Evolutionary conservation across 2,329 filamentous ascomycete species (phyloP), one percentile per base, ranked within the genome.

Genomic region (Beauveria asiatica): DNA sequence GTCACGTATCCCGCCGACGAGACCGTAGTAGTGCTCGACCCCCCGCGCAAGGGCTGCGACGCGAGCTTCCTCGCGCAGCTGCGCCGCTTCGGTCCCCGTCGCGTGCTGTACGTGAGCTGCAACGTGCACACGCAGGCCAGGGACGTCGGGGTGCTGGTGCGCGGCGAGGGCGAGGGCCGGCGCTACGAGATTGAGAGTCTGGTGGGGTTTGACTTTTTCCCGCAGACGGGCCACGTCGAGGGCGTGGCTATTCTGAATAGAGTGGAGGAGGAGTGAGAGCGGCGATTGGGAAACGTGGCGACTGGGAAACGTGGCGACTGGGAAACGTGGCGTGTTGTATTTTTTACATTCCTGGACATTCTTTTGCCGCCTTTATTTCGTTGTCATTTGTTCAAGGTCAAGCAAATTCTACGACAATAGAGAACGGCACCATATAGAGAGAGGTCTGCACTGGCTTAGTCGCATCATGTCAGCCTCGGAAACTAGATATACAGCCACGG

Each of bases 41-140:
- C 94, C n/a, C 92, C 94, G 7, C 83, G 94, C 48, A 99, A 97
- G 73, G 94, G 94, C 10, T 97, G 94, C 71, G 93, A 96, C 67
- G 84, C 86, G 52, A 83, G 83, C 64, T 99, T 99, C 72, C 75
- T 99, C 46, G 74, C 78, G 17, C 94, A 99, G 76, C 74, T 99
- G 68, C 76, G 97, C 58, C 74, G 77, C 6, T 97, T 90, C 68
- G 88, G 82, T 0, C 93, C 94, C 0, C 80, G 81, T 64, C 80
- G 94, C 62, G 84, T 99, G 11, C 85, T 96, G 5, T 99, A 99
- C 72, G 93, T 99, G 45, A 96, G 90, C 70, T 99, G 94, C 69
- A 99, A 99, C 69, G 94, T 99, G 65, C 94, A 99, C 71, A 97
- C 93, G 9, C 94, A 97, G 80, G 94, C 94, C 16, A 79, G 94